A percentile compares a stretch with the other conserved stretches of the same genome.
Conservation (phyloP, 2,329 filamentous ascomycete species). For the Fusarium pseudonygamai region DNA sequence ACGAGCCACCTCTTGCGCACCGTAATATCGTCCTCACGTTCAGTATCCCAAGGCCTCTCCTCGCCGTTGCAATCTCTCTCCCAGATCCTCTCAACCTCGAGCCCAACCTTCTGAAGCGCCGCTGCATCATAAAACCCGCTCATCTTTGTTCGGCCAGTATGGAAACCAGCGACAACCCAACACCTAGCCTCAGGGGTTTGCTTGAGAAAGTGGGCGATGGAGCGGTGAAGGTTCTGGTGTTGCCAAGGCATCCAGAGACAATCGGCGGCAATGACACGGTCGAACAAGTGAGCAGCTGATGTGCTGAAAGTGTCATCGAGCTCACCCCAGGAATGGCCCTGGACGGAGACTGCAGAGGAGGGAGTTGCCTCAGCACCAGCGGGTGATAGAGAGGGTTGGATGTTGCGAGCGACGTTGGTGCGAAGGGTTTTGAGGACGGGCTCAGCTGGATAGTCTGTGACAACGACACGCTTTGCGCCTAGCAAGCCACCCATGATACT, state of each 20-base stretch:
- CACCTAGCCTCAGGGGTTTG: conserved; percentile 57
- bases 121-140: conserved; percentile 68
- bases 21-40: conserved; percentile 70
- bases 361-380: conserved; percentile 29
- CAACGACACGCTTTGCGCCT: conserved; percentile 61
- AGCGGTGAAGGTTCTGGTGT: conserved; percentile 71
- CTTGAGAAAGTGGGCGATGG: conserved; percentile 70
- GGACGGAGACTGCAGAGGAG: conserved; percentile 52
- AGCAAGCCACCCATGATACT: conserved; percentile 60
- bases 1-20: conserved; percentile 77
- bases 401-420: conserved; percentile 65
- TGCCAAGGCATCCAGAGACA: conserved; percentile 81
- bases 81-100: conserved; percentile 72
- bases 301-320: conserved; percentile 48
- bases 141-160: conserved; percentile 74
- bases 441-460: conserved; percentile 74
- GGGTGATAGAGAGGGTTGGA: conserved; percentile 50
- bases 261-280: conserved; percentile 74
- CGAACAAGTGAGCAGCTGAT: conserved; percentile 55
- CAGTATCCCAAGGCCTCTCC: conserved; percentile 68
- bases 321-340: conserved; percentile 74
- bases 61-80: conserved; percentile 74
- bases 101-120: conserved; percentile 57
- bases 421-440: conserved; percentile 67
- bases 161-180: conserved; percentile 76